Conservation (phyloP, 352 stramenopile genomes). For the Globisporangium orthogonon region DNA sequence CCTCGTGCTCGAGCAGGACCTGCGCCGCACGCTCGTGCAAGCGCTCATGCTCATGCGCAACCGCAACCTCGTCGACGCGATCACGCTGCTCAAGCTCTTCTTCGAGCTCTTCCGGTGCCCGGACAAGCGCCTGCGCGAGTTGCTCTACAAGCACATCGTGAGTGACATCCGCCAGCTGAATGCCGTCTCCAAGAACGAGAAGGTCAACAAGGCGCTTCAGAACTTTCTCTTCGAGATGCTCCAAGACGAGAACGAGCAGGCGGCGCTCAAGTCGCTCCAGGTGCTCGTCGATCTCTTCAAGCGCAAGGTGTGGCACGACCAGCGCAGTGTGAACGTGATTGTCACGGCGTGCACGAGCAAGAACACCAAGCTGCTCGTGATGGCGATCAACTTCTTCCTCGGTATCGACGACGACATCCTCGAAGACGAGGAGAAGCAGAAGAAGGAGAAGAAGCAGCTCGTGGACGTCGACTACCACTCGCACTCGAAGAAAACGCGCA, state of each 20-base stretch:
- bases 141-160: slow-evolving; percentile 96
- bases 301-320: slow-evolving; percentile 95
- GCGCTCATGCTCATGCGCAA: slow-evolving; percentile 96
- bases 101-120: slow-evolving; percentile 95
- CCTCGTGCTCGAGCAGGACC: slow-evolving; percentile 86
- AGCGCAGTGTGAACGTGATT: slow-evolving; percentile 95
- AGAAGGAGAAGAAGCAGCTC: slow-evolving; percentile 76
- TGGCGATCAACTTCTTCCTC: slow-evolving; percentile 97
- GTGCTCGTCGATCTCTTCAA: slow-evolving; percentile 96
- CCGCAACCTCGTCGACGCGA: slow-evolving; percentile 88
- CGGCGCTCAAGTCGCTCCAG: slow-evolving; percentile 87
- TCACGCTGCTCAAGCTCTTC: slow-evolving; percentile 93
- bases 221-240: slow-evolving; percentile 95
- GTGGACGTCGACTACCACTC: slow-evolving; percentile 91
- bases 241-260: slow-evolving; percentile 81
- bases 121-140: slow-evolving; percentile 94
- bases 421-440: slow-evolving; percentile 92
- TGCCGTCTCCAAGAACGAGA: slow-evolving; percentile 91
- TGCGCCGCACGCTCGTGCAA: slow-evolving; percentile 93
- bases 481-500: slow-evolving; percentile 97
- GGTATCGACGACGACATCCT: slow-evolving; percentile 97
- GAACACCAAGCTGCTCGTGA: slow-evolving; percentile 85
- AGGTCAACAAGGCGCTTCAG: slow-evolving; percentile 94
- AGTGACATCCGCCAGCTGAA: slow-evolving; percentile 89
- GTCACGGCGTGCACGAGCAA: slow-evolving; percentile 87